A percentile compares a stretch with the other conserved stretches of the same genome.
phyloP scores from a whole-genome alignment of 2,329 filamentous ascomycete genomes.

The Xylariaceae sp. region DNA sequence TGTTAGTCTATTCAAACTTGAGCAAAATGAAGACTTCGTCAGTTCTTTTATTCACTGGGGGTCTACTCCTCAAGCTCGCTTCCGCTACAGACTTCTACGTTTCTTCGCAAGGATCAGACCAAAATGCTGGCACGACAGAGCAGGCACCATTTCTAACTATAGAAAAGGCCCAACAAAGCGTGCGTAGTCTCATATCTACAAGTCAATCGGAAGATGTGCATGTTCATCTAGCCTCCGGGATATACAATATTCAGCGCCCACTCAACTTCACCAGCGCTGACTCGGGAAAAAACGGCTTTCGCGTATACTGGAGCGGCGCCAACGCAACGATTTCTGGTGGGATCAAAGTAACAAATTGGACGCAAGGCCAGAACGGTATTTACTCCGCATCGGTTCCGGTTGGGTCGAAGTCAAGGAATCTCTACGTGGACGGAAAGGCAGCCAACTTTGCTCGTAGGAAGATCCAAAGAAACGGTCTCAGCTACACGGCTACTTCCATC shows the following conservation, averaged over 20 bases:
- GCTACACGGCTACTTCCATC: not conserved
- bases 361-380: not conserved
- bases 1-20: not conserved
- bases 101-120: not conserved
- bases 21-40: not conserved
- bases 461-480: not conserved
- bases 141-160: not conserved
- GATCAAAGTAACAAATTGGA: not conserved
- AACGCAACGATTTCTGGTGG: not conserved
- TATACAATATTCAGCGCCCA: not conserved
- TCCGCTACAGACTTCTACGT: not conserved
- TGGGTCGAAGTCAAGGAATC: not conserved
- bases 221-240: not conserved
- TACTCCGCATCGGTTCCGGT: slow-evolving; percentile 1
- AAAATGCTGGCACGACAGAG: not conserved
- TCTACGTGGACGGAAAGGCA: not conserved
- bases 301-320: not conserved
- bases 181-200: not conserved
- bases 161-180: not conserved
- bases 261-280: not conserved
- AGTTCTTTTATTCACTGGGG: not conserved
- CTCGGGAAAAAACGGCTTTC: not conserved
- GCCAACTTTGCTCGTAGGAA: not conserved
- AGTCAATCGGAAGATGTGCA: not conserved
- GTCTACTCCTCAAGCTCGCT: not conserved